Evolutionary conservation across 208 protist species (phyloP).

Genomic region (Eutreptiella sp.): DNA sequence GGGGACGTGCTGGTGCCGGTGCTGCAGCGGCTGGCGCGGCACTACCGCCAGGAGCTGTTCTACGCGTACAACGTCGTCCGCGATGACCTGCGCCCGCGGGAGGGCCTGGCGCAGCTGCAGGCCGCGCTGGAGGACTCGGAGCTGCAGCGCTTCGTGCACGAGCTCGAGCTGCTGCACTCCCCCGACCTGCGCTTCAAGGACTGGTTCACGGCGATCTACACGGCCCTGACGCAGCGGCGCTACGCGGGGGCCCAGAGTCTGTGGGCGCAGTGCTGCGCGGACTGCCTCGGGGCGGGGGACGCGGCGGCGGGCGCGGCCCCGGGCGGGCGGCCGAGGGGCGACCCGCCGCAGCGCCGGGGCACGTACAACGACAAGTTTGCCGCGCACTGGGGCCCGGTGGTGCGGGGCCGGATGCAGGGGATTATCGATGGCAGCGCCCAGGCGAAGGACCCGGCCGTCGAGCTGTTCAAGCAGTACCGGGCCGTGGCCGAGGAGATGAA

Average conservation of each 20-base stretch:
- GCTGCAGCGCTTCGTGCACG: conserved; percentile 42
- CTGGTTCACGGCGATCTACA: conserved; percentile 43
- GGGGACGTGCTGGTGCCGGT: conserved; percentile 35
- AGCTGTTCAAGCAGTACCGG: not conserved
- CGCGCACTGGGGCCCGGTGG: not conserved
- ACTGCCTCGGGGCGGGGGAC: not conserved
- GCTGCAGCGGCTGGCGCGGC: conserved; percentile 41
- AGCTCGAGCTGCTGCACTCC: conserved; percentile 46
- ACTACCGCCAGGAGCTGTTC: conserved; percentile 62
- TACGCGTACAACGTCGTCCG: conserved; percentile 57
- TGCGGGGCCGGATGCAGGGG: not conserved
- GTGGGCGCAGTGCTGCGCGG: not conserved
- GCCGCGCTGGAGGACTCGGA: too few species aligned
- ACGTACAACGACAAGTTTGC: not conserved
- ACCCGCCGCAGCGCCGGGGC: not conserved
- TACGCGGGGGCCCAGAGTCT: not conserved
- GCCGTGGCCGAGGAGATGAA: not conserved
- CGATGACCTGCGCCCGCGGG: conserved; percentile 39
- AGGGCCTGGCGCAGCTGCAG: conserved; percentile 1
- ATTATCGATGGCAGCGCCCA: not conserved
- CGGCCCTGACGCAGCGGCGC: conserved; percentile 21
- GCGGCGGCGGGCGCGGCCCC: not conserved
- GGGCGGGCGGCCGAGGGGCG: not conserved
- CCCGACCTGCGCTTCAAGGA: conserved; percentile 60
- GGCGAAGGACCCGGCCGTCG: not conserved